A percentile compares a stretch with the other conserved stretches of the same genome.
phyloP scores from a whole-genome alignment of 768 basidiomycete genomes.

The Tricholoma saponaceum region DNA sequence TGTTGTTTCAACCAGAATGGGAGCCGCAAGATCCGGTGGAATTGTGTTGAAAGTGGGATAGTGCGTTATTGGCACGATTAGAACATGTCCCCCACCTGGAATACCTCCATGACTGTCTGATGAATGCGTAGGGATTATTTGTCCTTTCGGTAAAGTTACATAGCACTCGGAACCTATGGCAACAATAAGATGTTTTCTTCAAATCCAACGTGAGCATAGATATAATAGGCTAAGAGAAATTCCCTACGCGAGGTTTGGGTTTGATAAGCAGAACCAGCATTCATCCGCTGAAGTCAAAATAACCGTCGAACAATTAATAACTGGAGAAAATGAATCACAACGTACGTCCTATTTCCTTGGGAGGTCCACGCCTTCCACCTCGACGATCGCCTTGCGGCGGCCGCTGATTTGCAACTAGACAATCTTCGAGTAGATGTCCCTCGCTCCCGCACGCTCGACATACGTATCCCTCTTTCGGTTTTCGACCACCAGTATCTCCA shows the following conservation, averaged over 20 bases:
- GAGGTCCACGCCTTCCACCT: conserved; percentile 48
- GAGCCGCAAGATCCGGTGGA: conserved; percentile 67
- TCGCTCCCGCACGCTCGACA: conserved; percentile 91
- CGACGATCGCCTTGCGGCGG: conserved; percentile 33
- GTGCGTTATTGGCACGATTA: conserved; percentile 92
- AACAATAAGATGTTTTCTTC: conserved; percentile 91
- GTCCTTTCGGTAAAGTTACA: conserved; percentile 93
- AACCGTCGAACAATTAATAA: conserved; percentile 1
- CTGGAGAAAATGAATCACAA: conserved; percentile 9
- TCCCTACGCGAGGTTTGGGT: conserved; percentile 80
- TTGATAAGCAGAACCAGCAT: conserved; percentile 98
- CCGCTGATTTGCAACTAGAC: conserved; percentile 62
- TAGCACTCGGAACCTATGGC: conserved; percentile 94
- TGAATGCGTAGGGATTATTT: conserved; percentile 80
- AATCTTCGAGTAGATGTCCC: conserved; percentile 84
- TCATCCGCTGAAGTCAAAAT: conserved; percentile 60
- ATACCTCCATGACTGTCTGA: conserved; percentile 47
- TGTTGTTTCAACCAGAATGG: conserved; percentile 79
- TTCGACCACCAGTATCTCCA: conserved; percentile 80
- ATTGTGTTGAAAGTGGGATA: conserved; percentile 85
- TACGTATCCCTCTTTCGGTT: conserved; percentile 82
- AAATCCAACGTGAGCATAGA: conserved; percentile 8
- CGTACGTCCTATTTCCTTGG: conserved; percentile 80
- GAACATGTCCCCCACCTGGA: conserved; percentile 94
- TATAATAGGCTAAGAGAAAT: neutral